Evolutionary conservation across 345 rosid genomes (phyloP).

Genomic region (Pistacia vera): DNA sequence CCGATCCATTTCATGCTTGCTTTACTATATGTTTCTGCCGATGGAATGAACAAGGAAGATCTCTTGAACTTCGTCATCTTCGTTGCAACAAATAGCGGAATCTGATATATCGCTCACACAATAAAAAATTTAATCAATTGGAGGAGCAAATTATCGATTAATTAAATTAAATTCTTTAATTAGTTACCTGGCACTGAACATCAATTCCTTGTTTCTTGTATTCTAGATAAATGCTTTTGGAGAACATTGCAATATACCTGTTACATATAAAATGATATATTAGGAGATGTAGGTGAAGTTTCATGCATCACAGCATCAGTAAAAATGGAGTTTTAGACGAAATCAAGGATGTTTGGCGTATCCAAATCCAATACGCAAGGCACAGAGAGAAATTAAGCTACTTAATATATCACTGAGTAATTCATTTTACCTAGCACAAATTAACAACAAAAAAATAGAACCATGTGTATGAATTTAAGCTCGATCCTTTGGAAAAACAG

Average conservation of each 20-base stretch:
- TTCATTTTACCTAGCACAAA: no score
- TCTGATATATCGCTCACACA: slow-evolving; percentile 23
- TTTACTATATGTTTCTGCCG: slow-evolving; percentile 38
- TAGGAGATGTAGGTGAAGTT: not conserved
- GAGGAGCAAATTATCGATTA: not conserved
- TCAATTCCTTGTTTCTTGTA: slow-evolving; percentile 46
- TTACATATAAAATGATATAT: not conserved
- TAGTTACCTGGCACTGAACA: slow-evolving; percentile 51
- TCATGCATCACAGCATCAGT: not conserved
- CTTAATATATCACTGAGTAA: no score
- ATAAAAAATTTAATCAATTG: no score
- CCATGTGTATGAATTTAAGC: no score
- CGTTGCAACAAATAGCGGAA: slow-evolving; percentile 41
- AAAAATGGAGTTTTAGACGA: no score
- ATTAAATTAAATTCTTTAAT: no score
- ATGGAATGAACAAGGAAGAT: slow-evolving; percentile 26
- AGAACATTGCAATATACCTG: slow-evolving; percentile 50
- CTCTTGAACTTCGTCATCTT: slow-evolving; percentile 38
- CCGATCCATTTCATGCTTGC: slow-evolving; percentile 52
- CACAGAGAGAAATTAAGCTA: no score
- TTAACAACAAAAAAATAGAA: no score
- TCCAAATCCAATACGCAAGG: no score
- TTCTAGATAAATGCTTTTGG: slow-evolving; percentile 40
- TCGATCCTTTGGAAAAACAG: no score
- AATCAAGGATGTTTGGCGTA: no score